Percentiles rank a stretch among this genome's conserved stretches.
These are phyloP conservation scores for Dioscorea cayenensis DNA, from an alignment of 116 monocot species.

Conservation along the genomic window DNA sequence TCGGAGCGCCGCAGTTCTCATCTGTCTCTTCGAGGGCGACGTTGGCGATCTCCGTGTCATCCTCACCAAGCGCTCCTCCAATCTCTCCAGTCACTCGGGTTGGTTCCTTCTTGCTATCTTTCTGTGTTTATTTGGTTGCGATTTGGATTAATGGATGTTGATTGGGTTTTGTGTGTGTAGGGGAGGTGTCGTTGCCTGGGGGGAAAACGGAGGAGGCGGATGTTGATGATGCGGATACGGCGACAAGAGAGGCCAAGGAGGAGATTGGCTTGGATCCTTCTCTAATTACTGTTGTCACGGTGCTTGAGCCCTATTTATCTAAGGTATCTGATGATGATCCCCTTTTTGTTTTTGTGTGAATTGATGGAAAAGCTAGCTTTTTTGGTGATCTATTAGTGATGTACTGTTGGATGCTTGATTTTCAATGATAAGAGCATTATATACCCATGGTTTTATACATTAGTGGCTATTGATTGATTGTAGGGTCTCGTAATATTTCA, in stretches of 20 bases:
- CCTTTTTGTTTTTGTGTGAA: background rate
- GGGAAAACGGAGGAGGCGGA: constrained; percentile 92
- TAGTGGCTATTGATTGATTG: no score
- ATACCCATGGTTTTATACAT: no score
- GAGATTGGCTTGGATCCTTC: constrained; percentile 92
- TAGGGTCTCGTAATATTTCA: no score
- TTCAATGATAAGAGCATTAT: no score
- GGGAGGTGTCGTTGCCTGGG: constrained; percentile 90
- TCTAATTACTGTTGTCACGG: constrained; percentile 55
- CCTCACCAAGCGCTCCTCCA: constrained; percentile 90
- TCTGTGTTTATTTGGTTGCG: background rate
- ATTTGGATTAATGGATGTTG: background rate
- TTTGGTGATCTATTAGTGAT: no score
- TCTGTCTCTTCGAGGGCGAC: constrained; percentile 81
- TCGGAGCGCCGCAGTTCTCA: constrained; percentile 67
- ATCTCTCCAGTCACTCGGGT: constrained; percentile 91
- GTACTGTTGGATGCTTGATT: no score
- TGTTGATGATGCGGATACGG: constrained; percentile 61
- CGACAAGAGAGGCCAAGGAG: constrained; percentile 79
- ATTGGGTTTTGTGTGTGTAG: constrained; percentile 19
- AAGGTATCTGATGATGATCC: constrained; percentile 30
- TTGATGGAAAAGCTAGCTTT: background rate
- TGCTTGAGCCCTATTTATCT: constrained; percentile 71
- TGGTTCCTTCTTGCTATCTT: background rate
- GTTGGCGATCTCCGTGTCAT: constrained; percentile 71